These are phyloP conservation scores for Cicer cuneatum DNA, from an alignment of 306 rosid species.

Conservation along the genomic window DNA sequence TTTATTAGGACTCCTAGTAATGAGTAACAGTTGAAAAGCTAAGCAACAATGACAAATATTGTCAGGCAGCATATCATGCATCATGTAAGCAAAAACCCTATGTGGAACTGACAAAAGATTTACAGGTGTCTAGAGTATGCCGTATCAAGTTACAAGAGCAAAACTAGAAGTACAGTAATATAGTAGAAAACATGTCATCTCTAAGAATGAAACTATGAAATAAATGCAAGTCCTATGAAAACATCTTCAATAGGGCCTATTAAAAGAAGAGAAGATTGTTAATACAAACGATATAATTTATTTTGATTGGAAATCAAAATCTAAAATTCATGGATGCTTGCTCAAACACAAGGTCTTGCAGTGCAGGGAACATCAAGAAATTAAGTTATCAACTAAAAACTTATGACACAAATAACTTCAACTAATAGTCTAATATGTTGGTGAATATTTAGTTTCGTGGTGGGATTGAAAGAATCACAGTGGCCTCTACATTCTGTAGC, in stretches of 20 bases:
- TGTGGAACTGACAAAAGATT: background rate
- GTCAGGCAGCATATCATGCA: background rate
- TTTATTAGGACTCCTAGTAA: background rate
- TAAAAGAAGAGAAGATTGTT: background rate
- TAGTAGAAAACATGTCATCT: background rate
- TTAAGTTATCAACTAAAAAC: background rate
- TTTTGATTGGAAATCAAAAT: background rate
- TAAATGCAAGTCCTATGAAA: background rate
- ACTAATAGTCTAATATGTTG: background rate
- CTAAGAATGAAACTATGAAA: background rate
- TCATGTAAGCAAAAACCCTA: background rate
- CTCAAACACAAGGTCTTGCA: background rate
- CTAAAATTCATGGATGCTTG: background rate
- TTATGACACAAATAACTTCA: background rate
- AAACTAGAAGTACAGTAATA: background rate
- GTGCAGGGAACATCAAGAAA: slow-evolving; percentile 19
- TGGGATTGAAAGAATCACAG: too few relatives aligned
- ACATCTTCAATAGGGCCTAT: background rate
- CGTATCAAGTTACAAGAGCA: background rate
- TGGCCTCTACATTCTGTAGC: too few relatives aligned
- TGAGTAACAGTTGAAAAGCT: background rate
- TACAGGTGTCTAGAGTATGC: background rate
- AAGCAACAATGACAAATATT: background rate
- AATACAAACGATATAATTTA: background rate
- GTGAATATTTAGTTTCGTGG: too few relatives aligned